Percentiles rank a stretch among this genome's conserved stretches.
Conservation (phyloP, 116 monocot species). For the Dioscorea cayenensis region DNA sequence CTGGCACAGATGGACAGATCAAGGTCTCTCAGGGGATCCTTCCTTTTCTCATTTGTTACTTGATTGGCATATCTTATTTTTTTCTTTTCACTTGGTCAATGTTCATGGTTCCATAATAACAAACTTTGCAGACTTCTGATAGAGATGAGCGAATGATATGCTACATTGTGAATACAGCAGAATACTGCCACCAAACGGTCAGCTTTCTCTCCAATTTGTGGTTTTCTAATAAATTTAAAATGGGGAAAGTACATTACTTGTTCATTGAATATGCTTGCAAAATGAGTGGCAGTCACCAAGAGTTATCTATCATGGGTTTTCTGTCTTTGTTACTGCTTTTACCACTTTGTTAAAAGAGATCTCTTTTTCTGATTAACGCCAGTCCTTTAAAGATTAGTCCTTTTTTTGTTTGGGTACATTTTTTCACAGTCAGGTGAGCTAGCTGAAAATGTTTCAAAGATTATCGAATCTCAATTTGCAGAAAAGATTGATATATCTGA, state of each 20-base stretch:
- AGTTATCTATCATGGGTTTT: too few relatives aligned
- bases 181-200: conserved; percentile 96
- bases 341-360: neutral
- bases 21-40: conserved; percentile 41
- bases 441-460: conserved; percentile 95
- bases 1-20: conserved; percentile 95
- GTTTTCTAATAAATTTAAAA: neutral
- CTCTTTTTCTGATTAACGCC: neutral
- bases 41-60: neutral
- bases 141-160: conserved; percentile 96
- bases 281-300: too few relatives aligned
- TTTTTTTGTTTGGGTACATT: neutral
- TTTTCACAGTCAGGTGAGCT: conserved; percentile 77
- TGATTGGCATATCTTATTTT: neutral
- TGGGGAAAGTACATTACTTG: neutral
- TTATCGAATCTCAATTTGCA: conserved; percentile 75
- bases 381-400: neutral
- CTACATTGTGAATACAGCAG: conserved; percentile 95
- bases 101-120: neutral
- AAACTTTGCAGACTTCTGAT: conserved; percentile 71
- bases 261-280: too few relatives aligned
- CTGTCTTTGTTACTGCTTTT: neutral
- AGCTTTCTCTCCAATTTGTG: conserved; percentile 12
- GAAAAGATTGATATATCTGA: conserved; percentile 94
- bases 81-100: neutral